These are phyloP conservation scores for Eutrema yunnanense DNA, from an alignment of 345 rosid genomes.

Conservation along the genomic window DNA sequence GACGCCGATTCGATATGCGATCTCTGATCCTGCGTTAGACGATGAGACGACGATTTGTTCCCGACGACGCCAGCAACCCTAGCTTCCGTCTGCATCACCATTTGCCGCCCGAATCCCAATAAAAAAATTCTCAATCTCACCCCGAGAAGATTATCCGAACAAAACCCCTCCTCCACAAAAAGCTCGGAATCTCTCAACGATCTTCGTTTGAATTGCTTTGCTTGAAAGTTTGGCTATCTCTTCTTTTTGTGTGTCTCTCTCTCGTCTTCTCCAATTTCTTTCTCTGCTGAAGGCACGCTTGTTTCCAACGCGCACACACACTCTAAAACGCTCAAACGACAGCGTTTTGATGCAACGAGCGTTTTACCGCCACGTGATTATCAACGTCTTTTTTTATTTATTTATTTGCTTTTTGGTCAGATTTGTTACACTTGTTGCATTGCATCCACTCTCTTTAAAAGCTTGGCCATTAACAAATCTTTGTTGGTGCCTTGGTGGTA, in stretches of 20 bases:
- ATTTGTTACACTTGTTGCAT: background rate
- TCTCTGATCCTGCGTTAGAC: conserved; percentile 45
- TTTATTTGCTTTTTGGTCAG: background rate
- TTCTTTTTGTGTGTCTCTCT: conserved; percentile 19
- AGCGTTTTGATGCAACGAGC: background rate
- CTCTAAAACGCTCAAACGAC: background rate
- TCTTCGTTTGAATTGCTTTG: conserved; percentile 3
- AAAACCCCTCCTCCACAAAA: background rate
- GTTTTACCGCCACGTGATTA: conserved; percentile 22
- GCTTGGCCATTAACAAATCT: background rate
- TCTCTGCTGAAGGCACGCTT: conserved; percentile 14
- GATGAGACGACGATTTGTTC: conserved; percentile 40
- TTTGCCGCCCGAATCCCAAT: conserved; percentile 10
- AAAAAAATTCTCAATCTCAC: background rate
- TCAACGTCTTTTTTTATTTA: background rate
- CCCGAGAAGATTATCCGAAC: background rate
- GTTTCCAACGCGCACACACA: conserved; percentile 28
- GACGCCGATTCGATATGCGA: conserved; percentile 66
- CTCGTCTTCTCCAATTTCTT: background rate
- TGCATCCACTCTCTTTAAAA: background rate
- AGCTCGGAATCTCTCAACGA: background rate
- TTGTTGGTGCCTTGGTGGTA: background rate
- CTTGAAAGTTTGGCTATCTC: conserved; percentile 16
- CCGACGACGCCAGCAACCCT: conserved; percentile 58
- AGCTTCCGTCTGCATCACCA: conserved; percentile 80